These are phyloP conservation scores for Petunia secreta DNA, from an alignment of 257 asterid genomes.

Conservation along the genomic window DNA sequence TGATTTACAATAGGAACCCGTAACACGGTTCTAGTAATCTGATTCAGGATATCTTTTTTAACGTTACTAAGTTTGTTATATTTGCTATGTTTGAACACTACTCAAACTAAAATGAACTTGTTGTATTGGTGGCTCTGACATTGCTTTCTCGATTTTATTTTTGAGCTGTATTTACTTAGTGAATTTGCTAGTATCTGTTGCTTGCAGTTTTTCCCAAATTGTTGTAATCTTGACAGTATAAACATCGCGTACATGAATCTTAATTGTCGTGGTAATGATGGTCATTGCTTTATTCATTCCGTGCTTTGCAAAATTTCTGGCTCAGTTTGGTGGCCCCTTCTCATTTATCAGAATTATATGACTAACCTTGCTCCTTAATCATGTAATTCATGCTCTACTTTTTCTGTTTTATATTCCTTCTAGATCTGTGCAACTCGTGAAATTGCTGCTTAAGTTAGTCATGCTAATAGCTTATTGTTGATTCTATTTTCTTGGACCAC, in stretches of 20 bases:
- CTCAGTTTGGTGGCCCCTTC: background rate
- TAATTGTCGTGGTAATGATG: slow-evolving; percentile 16
- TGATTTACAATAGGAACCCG: background rate
- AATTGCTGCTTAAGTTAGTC: background rate
- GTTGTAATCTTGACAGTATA: background rate
- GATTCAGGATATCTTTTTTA: background rate
- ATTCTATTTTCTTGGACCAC: slow-evolving; percentile 38
- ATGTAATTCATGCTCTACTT: background rate
- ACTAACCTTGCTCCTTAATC: background rate
- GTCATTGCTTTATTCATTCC: background rate
- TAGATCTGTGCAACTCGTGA: background rate
- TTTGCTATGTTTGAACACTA: background rate
- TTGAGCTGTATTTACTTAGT: background rate
- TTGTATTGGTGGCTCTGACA: background rate
- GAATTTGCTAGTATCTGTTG: background rate
- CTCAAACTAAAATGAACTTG: background rate
- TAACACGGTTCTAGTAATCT: background rate
- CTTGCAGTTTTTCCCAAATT: background rate
- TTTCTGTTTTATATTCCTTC: background rate
- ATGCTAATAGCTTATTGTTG: background rate
- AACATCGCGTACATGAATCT: background rate
- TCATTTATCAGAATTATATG: slow-evolving; percentile 9
- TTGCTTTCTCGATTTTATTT: slow-evolving; percentile 6
- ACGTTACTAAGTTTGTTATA: slow-evolving; percentile 1
- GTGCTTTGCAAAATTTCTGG: background rate